Evolutionary conservation across 768 basidiomycete species (phyloP), one percentile per base, ranked within the genome.

Genomic region (Cyclocybe cylindracea): DNA sequence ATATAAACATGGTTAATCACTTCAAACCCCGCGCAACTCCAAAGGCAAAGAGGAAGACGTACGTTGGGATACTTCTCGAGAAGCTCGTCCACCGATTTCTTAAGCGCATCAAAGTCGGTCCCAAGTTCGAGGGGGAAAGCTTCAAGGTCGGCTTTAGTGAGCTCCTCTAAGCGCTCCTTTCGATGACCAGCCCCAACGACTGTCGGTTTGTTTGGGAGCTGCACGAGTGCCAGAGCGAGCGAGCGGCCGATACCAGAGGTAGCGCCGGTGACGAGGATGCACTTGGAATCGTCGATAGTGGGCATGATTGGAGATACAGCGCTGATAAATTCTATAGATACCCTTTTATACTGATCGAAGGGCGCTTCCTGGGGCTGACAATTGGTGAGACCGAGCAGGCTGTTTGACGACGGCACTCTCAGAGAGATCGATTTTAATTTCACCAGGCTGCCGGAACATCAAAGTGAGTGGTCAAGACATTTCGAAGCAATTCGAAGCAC

Each of bases 191-290:
- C 65, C 18, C 73, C 80, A 40, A 85, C 75, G 31, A 84, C 79
- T 5, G 66, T 70, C 1, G 81, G 82, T 35, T 71, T 66, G 39
- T 74, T 75, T 0, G 79, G 77, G 2, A 83, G 68, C 29, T 62
- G 64, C 24, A 78, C 71, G 39, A 84, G 69, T 16, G 73, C 71
- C 8, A 79, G 69, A 6, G 83, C 82, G 6, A 85, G 75, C 33
- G 77, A 75, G 3, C 81, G 77, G 11, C 84, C 83, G 32, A 85
- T 79, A 31, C 84, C 83, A 32, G 80, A 68, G 4, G 83, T 83
- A 2, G 81, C 82, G 13, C 82, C 81, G 43, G 78, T 72, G 50
- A 83, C 68, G 46, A 83, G 73, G 54, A 83, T 65, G 49, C 78
- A 81, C 63, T 76, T 79, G 24, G 24, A 5, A 24, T 24, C 24